phyloP scores from a whole-genome alignment of 106 monocot genomes.

The Dendrobium huoshanense region DNA sequence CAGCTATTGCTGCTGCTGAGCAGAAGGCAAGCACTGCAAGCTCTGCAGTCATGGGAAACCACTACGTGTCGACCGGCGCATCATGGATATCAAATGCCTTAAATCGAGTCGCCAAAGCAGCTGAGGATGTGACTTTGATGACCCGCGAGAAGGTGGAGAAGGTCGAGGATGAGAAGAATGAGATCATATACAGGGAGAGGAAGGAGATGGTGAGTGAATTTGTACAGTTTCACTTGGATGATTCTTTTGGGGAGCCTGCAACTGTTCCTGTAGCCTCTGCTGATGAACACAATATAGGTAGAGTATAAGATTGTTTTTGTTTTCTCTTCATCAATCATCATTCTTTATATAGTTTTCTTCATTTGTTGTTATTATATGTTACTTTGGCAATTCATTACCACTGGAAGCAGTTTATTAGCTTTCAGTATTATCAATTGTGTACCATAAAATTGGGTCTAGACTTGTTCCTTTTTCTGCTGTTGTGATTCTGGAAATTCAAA shows the following conservation, averaged over 20 bases:
- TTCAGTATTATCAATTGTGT: not conserved
- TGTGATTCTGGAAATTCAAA: not conserved
- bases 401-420: not conserved
- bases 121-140: constrained; percentile 54
- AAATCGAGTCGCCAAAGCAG: constrained; percentile 48
- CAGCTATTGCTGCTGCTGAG: constrained; percentile 61
- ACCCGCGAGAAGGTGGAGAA: constrained; percentile 70
- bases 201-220: constrained; percentile 40
- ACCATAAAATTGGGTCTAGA: not conserved
- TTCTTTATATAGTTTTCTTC: not conserved
- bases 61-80: constrained; percentile 52
- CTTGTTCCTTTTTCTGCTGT: not conserved
- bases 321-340: not conserved
- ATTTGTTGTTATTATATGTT: not conserved
- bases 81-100: constrained; percentile 69
- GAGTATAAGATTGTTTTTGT: constrained; percentile 9
- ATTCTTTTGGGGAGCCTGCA: constrained; percentile 35
- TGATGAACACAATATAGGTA: constrained; percentile 23
- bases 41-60: constrained; percentile 55
- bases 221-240: constrained; percentile 48
- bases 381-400: not conserved
- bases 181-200: constrained; percentile 33
- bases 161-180: constrained; percentile 63
- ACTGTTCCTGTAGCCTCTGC: constrained; percentile 23
- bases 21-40: constrained; percentile 56